Percentiles rank a stretch among this genome's conserved stretches.
phyloP scores from a whole-genome alignment of 73 alveolate species.

The Paramecium octaurelia region DNA sequence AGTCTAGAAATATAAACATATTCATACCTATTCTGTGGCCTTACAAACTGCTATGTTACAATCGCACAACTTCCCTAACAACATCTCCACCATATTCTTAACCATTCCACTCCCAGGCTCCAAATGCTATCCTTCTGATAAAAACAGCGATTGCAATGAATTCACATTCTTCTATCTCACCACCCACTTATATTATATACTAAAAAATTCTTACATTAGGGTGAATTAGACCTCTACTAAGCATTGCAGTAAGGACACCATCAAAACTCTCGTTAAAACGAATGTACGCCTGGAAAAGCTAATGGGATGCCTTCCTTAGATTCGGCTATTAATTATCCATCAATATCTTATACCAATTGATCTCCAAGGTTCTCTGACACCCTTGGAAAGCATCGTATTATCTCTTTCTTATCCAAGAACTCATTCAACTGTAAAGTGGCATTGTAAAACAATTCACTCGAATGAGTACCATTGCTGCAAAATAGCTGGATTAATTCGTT shows the following conservation, averaged over 20 bases:
- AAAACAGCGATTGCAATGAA: constrained; percentile 30
- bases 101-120: neutral
- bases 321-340: neutral
- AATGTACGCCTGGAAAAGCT: neutral
- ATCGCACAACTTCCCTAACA: constrained; percentile 20
- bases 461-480: neutral
- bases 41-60: neutral
- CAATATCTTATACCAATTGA: neutral
- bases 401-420: neutral
- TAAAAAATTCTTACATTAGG: neutral
- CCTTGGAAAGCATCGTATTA: neutral
- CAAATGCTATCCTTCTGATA: constrained; percentile 13
- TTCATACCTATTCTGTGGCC: constrained; percentile 34
- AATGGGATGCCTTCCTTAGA: constrained; percentile 7
- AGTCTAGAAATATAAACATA: neutral
- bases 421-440: neutral
- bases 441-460: constrained; percentile 4
- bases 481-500: constrained; percentile 44
- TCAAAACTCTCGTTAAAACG: constrained; percentile 24
- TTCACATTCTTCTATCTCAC: constrained; percentile 31
- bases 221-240: neutral
- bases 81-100: neutral
- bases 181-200: neutral
- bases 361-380: constrained; percentile 43
- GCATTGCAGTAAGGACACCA: neutral